Evolutionary conservation across 2,329 filamentous ascomycete genomes (phyloP).

Genomic region (Botryotinia narcissicola): DNA sequence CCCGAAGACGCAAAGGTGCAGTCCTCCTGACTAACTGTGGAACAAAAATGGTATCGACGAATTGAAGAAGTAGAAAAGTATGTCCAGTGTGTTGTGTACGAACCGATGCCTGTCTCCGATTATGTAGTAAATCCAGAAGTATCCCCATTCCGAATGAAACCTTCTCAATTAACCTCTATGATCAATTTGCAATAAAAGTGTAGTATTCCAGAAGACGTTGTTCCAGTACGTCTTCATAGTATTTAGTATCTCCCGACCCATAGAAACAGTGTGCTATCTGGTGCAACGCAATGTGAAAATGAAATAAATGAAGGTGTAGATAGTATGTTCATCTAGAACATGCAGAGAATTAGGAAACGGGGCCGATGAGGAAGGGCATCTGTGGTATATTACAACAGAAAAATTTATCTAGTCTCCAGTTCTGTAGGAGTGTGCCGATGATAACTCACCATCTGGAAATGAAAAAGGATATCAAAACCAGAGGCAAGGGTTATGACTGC

Average conservation of each 20-base stretch:
- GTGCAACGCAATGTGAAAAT: not conserved
- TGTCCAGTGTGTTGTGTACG: slow-evolving; percentile 20
- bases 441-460: not conserved
- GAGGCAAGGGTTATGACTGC: not conserved
- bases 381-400: slow-evolving; percentile 21
- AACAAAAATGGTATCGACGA: slow-evolving; percentile 16
- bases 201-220: not conserved
- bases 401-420: slow-evolving; percentile 9
- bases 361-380: not conserved
- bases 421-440: slow-evolving; percentile 1
- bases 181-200: slow-evolving; percentile 15
- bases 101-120: slow-evolving; percentile 15
- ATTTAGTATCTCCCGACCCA: not conserved
- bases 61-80: slow-evolving; percentile 10
- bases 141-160: slow-evolving; percentile 1
- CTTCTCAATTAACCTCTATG: slow-evolving; percentile 18
- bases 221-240: slow-evolving; percentile 10
- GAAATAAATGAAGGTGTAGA: slow-evolving; percentile 12
- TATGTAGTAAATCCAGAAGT: slow-evolving; percentile 21
- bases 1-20: not conserved
- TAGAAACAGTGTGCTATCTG: not conserved
- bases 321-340: slow-evolving; percentile 9
- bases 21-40: not conserved
- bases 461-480: slow-evolving; percentile 5
- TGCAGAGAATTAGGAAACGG: slow-evolving; percentile 10